These are phyloP conservation scores for Entophlyctis helioformis DNA, from an alignment of 192 early-diverging fungal species.

Conservation along the genomic window DNA sequence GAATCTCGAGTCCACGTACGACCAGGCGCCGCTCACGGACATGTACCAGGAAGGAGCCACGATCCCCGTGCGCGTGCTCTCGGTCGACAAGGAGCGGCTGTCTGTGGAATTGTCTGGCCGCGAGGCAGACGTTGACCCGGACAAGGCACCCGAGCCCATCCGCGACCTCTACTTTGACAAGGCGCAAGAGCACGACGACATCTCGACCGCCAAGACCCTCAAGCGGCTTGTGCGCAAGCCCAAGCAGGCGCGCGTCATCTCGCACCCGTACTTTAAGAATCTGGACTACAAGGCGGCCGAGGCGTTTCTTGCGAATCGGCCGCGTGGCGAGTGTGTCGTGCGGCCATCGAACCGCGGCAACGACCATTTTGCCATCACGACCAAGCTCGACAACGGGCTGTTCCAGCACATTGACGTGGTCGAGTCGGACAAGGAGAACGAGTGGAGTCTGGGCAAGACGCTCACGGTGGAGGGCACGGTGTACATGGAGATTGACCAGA, in stretches of 20 bases:
- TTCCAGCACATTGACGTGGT: constrained; percentile 82
- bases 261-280: constrained; percentile 77
- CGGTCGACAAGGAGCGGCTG: constrained; percentile 66
- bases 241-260: constrained; percentile 49
- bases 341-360: constrained; percentile 82
- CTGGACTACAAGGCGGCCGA: constrained; percentile 62
- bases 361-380: constrained; percentile 83
- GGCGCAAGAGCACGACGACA: constrained; percentile 25
- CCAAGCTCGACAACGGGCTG: constrained; percentile 77
- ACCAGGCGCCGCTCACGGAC: constrained; percentile 1
- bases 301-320: constrained; percentile 51
- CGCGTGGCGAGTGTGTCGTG: constrained; percentile 70
- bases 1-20: constrained; percentile 33
- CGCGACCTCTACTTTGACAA: constrained; percentile 52
- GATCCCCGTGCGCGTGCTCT: constrained; percentile 62
- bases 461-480: constrained; percentile 54
- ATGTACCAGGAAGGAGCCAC: constrained; percentile 57
- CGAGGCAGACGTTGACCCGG: constrained; percentile 37
- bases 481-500: constrained; percentile 85
- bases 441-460: constrained; percentile 53
- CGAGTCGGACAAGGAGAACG: constrained; percentile 59
- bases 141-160: constrained; percentile 22
- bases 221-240: background rate
- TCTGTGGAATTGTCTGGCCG: constrained; percentile 63
- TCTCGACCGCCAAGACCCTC: constrained; percentile 2